A percentile compares a stretch with the other conserved stretches of the same genome.
Evolutionary conservation across 257 asterid species (phyloP).

Genomic region (Haberlea rhodopensis): DNA sequence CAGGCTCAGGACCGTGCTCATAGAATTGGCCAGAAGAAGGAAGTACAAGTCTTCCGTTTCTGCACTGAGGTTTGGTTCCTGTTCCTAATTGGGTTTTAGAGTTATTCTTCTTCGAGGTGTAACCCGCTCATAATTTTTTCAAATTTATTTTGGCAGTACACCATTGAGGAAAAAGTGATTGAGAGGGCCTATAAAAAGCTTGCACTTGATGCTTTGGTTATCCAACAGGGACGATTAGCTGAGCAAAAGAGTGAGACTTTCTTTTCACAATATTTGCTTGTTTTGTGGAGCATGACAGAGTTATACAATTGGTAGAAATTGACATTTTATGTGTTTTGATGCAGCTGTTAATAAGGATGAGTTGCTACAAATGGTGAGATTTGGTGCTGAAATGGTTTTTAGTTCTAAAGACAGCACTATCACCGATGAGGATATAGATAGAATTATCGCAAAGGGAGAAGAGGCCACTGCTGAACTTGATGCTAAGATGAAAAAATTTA

Average conservation of each 20-base stretch:
- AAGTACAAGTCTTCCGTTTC: slow-evolving; percentile 99
- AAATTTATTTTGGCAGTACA: slow-evolving; percentile 54
- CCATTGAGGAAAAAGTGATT: slow-evolving; percentile 97
- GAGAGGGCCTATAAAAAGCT: slow-evolving; percentile 99
- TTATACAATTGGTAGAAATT: slow-evolving; percentile 5
- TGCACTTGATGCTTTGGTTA: slow-evolving; percentile 99
- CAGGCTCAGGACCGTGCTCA: slow-evolving; percentile 99
- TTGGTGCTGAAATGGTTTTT: slow-evolving; percentile 99
- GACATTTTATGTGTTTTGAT: slow-evolving; percentile 19
- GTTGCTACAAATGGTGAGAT: slow-evolving; percentile 96
- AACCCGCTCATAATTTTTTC: slow-evolving; percentile 19
- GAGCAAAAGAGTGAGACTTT: slow-evolving; percentile 80
- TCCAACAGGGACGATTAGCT: slow-evolving; percentile 97
- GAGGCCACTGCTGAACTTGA: slow-evolving; percentile 99
- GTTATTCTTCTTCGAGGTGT: slow-evolving; percentile 13
- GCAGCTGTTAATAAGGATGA: slow-evolving; percentile 98
- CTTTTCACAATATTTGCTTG: neutral
- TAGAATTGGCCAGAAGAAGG: slow-evolving; percentile 99
- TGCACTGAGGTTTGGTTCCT: slow-evolving; percentile 84
- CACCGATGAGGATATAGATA: slow-evolving; percentile 97
- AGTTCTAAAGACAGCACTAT: slow-evolving; percentile 98
- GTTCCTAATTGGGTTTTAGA: slow-evolving; percentile 5
- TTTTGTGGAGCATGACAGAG: slow-evolving; percentile 1
- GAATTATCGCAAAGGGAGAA: slow-evolving; percentile 99
- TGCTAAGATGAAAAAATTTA: slow-evolving; percentile 97